These are phyloP conservation scores for Lagenidium giganteum DNA, from an alignment of 352 stramenopile species.

Conservation along the genomic window DNA sequence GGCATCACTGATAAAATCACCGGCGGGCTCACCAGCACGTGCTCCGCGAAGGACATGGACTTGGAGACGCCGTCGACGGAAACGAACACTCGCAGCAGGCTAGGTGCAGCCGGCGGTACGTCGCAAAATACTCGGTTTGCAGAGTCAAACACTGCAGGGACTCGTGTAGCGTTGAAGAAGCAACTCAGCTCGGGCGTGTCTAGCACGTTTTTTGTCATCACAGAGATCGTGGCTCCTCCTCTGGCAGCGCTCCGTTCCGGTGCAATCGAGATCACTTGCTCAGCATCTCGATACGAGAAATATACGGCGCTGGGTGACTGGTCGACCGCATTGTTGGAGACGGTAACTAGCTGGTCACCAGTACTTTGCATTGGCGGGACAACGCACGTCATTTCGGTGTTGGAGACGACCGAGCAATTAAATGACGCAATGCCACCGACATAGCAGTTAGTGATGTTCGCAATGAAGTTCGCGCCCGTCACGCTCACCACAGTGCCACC, in stretches of 20 bases:
- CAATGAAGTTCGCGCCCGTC: slow-evolving; percentile 26
- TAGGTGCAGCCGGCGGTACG: slow-evolving; percentile 14
- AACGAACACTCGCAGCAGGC: slow-evolving; percentile 20
- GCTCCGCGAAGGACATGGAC: slow-evolving; percentile 21
- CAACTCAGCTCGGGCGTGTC: slow-evolving; percentile 39
- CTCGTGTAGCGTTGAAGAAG: slow-evolving; percentile 28
- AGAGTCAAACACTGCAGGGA: slow-evolving; percentile 23
- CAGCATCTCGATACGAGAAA: slow-evolving; percentile 33
- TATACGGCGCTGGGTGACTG: slow-evolving; percentile 28
- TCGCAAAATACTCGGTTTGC: slow-evolving; percentile 21
- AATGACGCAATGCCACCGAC: no score
- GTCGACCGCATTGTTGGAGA: slow-evolving; percentile 57
- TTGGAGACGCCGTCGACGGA: slow-evolving; percentile 34
- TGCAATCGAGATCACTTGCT: slow-evolving; percentile 24
- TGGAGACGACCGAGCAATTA: no score
- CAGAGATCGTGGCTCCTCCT: slow-evolving; percentile 19
- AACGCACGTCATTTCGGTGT: slow-evolving; percentile 27
- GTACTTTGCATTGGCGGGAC: slow-evolving; percentile 18
- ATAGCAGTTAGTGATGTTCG: slow-evolving; percentile 16
- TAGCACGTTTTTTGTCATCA: slow-evolving; percentile 26
- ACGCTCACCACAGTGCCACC: slow-evolving; percentile 40
- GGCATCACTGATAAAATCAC: slow-evolving; percentile 22
- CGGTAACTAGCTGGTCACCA: slow-evolving; percentile 20
- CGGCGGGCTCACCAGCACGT: slow-evolving; percentile 38
- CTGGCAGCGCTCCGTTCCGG: slow-evolving; percentile 24